These are phyloP conservation scores for Periconia sp. DNA, from an alignment of 2,329 filamentous ascomycete species.

Conservation along the genomic window DNA sequence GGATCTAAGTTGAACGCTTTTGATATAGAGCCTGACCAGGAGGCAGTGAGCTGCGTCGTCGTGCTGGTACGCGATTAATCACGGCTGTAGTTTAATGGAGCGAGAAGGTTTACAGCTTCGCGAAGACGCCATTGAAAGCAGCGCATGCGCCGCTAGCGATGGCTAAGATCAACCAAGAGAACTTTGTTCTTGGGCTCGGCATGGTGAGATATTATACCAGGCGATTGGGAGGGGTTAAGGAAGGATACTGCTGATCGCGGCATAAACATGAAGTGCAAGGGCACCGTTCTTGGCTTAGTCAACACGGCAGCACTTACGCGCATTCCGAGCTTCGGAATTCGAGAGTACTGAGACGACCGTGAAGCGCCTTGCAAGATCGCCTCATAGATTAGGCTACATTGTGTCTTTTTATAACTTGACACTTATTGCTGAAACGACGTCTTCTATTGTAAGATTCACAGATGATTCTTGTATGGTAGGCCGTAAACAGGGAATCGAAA, in stretches of 20 bases:
- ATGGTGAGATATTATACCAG: slow-evolving; percentile 15
- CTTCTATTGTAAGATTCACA: too few species aligned
- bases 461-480: too few species aligned
- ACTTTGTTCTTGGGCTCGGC: slow-evolving; percentile 27
- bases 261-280: neutral
- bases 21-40: slow-evolving; percentile 58
- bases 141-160: slow-evolving; percentile 78
- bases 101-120: slow-evolving; percentile 69
- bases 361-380: too few species aligned
- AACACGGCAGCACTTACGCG: neutral
- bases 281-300: slow-evolving; percentile 5
- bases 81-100: slow-evolving; percentile 3
- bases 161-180: slow-evolving; percentile 67
- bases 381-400: too few species aligned
- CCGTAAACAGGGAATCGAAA: too few species aligned
- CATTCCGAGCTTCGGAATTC: neutral
- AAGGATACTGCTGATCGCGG: neutral
- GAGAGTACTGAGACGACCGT: too few species aligned
- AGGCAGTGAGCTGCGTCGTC: slow-evolving; percentile 64
- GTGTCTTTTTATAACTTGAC: too few species aligned
- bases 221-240: neutral
- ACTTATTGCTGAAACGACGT: too few species aligned
- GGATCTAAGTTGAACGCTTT: slow-evolving; percentile 53
- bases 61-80: slow-evolving; percentile 52
- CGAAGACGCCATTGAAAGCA: slow-evolving; percentile 82